phyloP scores from a whole-genome alignment of 257 asterid species.

The Asclepias syriaca region DNA sequence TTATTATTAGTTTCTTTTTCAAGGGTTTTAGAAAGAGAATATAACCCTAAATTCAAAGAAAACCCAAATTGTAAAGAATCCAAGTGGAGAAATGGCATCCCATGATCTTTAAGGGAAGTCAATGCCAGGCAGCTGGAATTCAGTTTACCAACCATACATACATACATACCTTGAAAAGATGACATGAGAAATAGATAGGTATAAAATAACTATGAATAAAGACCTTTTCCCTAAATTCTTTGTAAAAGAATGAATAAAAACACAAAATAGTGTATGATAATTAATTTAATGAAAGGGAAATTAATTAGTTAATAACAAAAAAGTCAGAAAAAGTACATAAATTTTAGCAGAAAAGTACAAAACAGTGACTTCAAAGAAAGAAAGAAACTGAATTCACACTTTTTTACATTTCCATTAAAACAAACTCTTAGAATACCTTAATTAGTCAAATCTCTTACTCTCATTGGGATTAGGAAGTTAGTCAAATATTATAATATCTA shows the following conservation, averaged over 20 bases:
- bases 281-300: slow-evolving; percentile 20
- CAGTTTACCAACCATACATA: slow-evolving; percentile 52
- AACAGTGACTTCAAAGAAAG: background rate
- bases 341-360: background rate
- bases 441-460: too few relatives aligned
- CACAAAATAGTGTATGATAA: background rate
- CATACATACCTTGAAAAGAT: slow-evolving; percentile 25
- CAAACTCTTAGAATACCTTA: too few relatives aligned
- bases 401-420: too few relatives aligned
- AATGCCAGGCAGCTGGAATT: slow-evolving; percentile 74
- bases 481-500: too few relatives aligned
- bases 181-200: slow-evolving; percentile 3
- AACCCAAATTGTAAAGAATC: slow-evolving; percentile 7
- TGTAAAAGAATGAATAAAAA: too few relatives aligned
- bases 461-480: too few relatives aligned
- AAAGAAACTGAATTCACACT: slow-evolving; percentile 7
- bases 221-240: too few relatives aligned
- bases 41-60: background rate
- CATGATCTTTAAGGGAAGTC: slow-evolving; percentile 53
- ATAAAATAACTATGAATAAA: too few relatives aligned
- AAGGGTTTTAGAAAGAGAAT: slow-evolving; percentile 21
- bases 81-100: slow-evolving; percentile 46
- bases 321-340: background rate
- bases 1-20: slow-evolving; percentile 2
- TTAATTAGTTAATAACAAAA: background rate